Evolutionary conservation across 2,329 filamentous ascomycete species (phyloP).

Genomic region (Boeremia exigua): DNA sequence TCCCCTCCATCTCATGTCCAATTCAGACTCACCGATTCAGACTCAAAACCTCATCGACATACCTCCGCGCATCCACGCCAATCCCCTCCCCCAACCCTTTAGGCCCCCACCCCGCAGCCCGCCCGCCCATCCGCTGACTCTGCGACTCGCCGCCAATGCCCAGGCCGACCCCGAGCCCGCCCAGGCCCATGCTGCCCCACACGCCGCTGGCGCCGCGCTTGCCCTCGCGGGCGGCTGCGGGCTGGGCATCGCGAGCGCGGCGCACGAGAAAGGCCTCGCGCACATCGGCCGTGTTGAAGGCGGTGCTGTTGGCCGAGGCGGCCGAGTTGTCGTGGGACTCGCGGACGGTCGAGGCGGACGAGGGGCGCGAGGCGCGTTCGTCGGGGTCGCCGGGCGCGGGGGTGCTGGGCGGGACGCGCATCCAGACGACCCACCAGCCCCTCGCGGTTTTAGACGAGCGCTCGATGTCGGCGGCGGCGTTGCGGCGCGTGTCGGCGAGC

Average conservation of each 20-base stretch:
- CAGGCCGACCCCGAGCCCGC: conserved; percentile 26
- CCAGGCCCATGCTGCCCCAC: conserved; percentile 38
- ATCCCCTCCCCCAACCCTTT: conserved; percentile 73
- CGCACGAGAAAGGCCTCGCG: conserved; percentile 53
- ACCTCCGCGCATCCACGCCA: conserved; percentile 76
- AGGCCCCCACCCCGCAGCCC: conserved; percentile 60
- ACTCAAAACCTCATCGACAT: conserved; percentile 75
- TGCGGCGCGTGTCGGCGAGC: conserved; percentile 57
- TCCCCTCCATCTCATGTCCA: too few relatives aligned
- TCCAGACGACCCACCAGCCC: conserved; percentile 73
- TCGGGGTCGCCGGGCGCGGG: neutral
- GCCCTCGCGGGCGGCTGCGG: conserved; percentile 40
- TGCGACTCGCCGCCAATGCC: conserved; percentile 14
- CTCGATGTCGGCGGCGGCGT: conserved; percentile 57
- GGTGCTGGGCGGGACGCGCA: conserved; percentile 54
- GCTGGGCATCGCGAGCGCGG: conserved; percentile 44
- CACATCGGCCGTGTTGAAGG: conserved; percentile 39
- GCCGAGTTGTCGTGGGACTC: too few relatives aligned
- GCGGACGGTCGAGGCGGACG: too few relatives aligned
- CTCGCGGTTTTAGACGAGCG: conserved; percentile 67
- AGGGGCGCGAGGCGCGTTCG: neutral
- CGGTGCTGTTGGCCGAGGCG: neutral
- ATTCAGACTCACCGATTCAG: too few relatives aligned
- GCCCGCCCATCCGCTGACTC: conserved; percentile 46
- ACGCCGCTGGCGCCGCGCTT: conserved; percentile 39